Conservation (phyloP, 441 rosid species). For the Brassica hybrid region DNA sequence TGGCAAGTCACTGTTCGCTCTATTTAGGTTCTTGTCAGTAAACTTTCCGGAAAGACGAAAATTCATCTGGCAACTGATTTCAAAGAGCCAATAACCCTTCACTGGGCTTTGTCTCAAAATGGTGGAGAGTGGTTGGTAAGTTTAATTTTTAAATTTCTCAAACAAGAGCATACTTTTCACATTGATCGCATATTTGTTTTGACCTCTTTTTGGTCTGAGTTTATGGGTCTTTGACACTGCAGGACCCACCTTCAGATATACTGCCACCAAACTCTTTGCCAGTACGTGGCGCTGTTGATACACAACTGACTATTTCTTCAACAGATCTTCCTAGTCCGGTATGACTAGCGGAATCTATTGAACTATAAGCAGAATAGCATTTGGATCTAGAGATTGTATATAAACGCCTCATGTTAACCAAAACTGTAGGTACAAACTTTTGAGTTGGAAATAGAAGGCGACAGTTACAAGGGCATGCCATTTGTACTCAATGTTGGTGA, state of each 20-base stretch:
- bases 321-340: slow-evolving; percentile 74
- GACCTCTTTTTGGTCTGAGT: slow-evolving; percentile 25
- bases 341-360: slow-evolving; percentile 30
- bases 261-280: slow-evolving; percentile 82
- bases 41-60: slow-evolving; percentile 67
- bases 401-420: slow-evolving; percentile 24
- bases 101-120: slow-evolving; percentile 91
- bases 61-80: slow-evolving; percentile 75
- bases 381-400: too few relatives aligned
- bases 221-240: slow-evolving; percentile 43
- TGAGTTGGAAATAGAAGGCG: slow-evolving; percentile 82
- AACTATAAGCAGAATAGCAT: slow-evolving; percentile 27
- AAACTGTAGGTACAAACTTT: slow-evolving; percentile 73
- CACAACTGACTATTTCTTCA: slow-evolving; percentile 55
- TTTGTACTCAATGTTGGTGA: slow-evolving; percentile 79
- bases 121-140: slow-evolving; percentile 97
- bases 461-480: slow-evolving; percentile 79
- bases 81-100: slow-evolving; percentile 75
- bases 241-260: slow-evolving; percentile 77
- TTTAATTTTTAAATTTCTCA: slow-evolving; percentile 18
- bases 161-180: slow-evolving; percentile 31
- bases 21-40: slow-evolving; percentile 74
- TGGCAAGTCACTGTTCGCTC: slow-evolving; percentile 31
- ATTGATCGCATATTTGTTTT: slow-evolving; percentile 17
- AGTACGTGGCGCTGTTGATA: slow-evolving; percentile 64